Conservation (phyloP, 257 asterid species). For the Cynanchum wilfordii region DNA sequence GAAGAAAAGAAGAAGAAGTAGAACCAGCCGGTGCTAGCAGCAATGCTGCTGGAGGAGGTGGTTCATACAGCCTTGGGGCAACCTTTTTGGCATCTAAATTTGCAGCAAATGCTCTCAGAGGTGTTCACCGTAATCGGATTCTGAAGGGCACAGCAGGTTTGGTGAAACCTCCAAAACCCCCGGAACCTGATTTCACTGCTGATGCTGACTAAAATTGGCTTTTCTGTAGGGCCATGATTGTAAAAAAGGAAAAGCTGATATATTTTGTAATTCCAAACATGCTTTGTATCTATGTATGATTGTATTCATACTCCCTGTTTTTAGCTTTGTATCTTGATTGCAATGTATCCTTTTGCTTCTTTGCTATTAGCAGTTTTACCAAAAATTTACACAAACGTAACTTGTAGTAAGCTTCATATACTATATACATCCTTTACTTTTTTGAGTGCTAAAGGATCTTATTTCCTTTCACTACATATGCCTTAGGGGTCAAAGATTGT, state of each 20-base stretch:
- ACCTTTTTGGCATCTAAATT: constrained; percentile 78
- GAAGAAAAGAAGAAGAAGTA: constrained; percentile 70
- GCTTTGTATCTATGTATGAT: constrained; percentile 1
- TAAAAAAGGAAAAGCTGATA: constrained; percentile 24
- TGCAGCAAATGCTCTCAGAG: constrained; percentile 84
- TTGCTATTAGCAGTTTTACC: constrained; percentile 14
- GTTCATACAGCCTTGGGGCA: constrained; percentile 72
- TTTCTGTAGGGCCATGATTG: constrained; percentile 22
- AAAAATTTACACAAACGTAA: background rate
- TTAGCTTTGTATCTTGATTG: background rate
- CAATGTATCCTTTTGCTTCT: background rate
- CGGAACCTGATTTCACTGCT: constrained; percentile 89
- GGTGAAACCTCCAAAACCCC: constrained; percentile 81
- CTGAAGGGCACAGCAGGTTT: constrained; percentile 66
- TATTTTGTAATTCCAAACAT: constrained; percentile 6
- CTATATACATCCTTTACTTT: background rate
- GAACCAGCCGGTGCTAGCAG: constrained; percentile 39
- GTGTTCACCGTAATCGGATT: constrained; percentile 83
- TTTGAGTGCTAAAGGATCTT: too few relatives aligned
- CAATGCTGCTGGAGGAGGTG: constrained; percentile 24
- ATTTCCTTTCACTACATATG: too few relatives aligned
- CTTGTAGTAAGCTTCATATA: background rate
- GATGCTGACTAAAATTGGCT: constrained; percentile 32
- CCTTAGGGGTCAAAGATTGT: too few relatives aligned
- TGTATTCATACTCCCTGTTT: background rate